Evolutionary conservation across 768 basidiomycete species (phyloP).

Genomic region (Russula ochroleuca): DNA sequence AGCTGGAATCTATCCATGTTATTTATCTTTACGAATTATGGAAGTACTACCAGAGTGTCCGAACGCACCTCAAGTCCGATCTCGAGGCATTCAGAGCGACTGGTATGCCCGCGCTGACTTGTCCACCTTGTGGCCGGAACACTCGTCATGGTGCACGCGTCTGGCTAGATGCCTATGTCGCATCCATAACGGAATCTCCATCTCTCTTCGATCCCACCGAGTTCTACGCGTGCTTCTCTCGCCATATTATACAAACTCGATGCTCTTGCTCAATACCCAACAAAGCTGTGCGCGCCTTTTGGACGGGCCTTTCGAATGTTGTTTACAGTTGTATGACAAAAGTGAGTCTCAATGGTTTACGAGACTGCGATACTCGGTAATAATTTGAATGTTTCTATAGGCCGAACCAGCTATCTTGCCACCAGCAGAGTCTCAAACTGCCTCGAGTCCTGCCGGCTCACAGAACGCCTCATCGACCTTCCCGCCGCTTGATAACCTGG

Average conservation of each 20-base stretch:
- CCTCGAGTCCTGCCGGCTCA: background rate
- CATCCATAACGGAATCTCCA: background rate
- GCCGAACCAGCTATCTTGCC: background rate
- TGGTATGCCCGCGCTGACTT: background rate
- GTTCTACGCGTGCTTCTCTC: background rate
- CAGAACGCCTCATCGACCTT: background rate
- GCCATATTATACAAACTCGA: background rate
- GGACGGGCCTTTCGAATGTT: background rate
- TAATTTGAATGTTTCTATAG: background rate
- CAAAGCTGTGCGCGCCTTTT: background rate
- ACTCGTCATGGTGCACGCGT: no score
- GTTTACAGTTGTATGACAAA: background rate
- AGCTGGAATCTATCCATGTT: background rate
- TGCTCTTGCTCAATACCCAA: background rate
- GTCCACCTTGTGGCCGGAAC: no score
- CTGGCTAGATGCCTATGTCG: conserved; percentile 3
- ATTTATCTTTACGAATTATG: conserved; percentile 7
- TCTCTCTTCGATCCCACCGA: background rate
- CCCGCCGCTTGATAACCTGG: background rate
- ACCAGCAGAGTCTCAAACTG: background rate
- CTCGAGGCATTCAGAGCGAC: background rate
- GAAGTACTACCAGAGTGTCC: conserved; percentile 10
- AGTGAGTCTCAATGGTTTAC: background rate
- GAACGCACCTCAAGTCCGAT: background rate
- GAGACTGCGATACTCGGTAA: background rate